Evolutionary conservation across 2,329 filamentous ascomycete species (phyloP), one percentile per base, ranked within the genome.

Genomic region (Byssoonygena ceratinophila): DNA sequence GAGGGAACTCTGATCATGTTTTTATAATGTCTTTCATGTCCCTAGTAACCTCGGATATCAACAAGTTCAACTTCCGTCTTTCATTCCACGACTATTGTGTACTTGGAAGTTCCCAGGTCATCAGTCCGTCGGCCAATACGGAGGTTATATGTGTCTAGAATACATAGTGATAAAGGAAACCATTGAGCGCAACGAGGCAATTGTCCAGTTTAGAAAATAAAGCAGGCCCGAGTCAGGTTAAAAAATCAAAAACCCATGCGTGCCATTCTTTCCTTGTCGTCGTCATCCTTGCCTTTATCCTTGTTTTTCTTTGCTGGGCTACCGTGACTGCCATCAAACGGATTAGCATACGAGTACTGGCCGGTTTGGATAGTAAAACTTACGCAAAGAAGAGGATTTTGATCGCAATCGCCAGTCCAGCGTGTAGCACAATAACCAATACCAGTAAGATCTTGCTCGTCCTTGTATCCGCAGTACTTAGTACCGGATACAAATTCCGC

Each of bases 361-460:
- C 16, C 2, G 14, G 3, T 12, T 12, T 5, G n/a, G 14, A 44
- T 32, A 12, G 27, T n/a, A 16, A 32, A 44, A 71, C 77, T 55
- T 73, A 78, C 60, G 89, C 90, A 71, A 98, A 98, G 78, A 97
- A 97, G 25, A 97, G 73, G 54, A 96, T 84, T 77, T 97, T 97
- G 71, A 98, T 97, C 3, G 91, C 87, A 62, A 97, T 80, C 1
- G 91, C 81, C 59, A 98, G 76, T n/a, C 85, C 92, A 25, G 89
- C 83, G 71, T 98, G 92, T 57, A 97, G 75, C 27, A 80, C 77
- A 27, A 97, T 78, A 23, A 98, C 90, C 20, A 91, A 74, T 49
- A 97, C 75, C 55, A 98, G 76, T 57, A 98, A 71, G 20, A 88
- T 77, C 77, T 94, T 94, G 70, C 87, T 92, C 22, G 87, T 89